Evolutionary conservation across 2,329 filamentous ascomycete genomes (phyloP).

Genomic region (Trichophyton benhamiae): DNA sequence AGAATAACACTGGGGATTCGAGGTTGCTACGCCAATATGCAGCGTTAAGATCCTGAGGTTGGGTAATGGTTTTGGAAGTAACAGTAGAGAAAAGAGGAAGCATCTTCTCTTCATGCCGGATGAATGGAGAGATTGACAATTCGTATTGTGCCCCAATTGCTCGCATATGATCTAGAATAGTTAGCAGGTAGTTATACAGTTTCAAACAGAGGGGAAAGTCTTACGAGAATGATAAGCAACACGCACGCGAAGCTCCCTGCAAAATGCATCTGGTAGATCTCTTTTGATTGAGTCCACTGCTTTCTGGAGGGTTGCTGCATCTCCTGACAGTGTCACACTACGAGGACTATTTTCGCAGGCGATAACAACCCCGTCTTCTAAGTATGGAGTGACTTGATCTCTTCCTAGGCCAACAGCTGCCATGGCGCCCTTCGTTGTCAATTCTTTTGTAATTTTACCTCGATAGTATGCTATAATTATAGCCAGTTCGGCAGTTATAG

Average conservation of each 20-base stretch:
- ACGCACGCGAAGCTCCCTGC: conserved; percentile 14
- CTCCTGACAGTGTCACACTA: conserved; percentile 19
- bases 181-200: background rate
- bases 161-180: conserved; percentile 13
- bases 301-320: conserved; percentile 25
- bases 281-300: conserved; percentile 18
- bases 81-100: conserved; percentile 17
- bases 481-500: conserved; percentile 13
- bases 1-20: conserved; percentile 20
- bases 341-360: background rate
- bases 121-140: background rate
- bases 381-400: background rate
- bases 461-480: conserved; percentile 17
- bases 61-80: conserved; percentile 8
- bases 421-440: background rate
- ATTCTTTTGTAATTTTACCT: conserved; percentile 10
- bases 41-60: background rate
- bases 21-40: conserved; percentile 23
- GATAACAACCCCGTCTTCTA: background rate
- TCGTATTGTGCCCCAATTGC: conserved; percentile 11
- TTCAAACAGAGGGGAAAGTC: background rate
- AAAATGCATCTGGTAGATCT: conserved; percentile 12
- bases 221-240: conserved; percentile 21
- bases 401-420: background rate
- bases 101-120: background rate